A percentile compares a stretch with the other conserved stretches of the same genome.
These are phyloP conservation scores for Trypanosoma caninum DNA, from an alignment of 208 protist genomes.

Conservation along the genomic window DNA sequence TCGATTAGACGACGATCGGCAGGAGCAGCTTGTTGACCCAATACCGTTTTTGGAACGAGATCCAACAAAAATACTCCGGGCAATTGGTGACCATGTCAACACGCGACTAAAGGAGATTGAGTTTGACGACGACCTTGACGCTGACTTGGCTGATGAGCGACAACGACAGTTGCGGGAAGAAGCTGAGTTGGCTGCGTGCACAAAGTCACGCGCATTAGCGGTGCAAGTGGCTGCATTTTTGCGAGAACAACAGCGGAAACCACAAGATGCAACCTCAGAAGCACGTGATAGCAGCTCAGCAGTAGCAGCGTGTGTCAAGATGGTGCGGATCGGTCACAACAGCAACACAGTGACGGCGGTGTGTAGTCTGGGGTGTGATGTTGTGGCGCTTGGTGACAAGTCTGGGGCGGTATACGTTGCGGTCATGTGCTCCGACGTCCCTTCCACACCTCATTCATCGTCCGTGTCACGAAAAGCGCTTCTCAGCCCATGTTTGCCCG, in stretches of 20 bases:
- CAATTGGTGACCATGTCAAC: constrained; percentile 82
- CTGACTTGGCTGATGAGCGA: constrained; percentile 69
- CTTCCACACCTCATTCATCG: background rate
- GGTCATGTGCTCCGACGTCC: constrained; percentile 26
- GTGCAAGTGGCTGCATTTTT: constrained; percentile 41
- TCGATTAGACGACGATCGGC: background rate
- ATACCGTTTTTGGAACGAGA: constrained; percentile 9
- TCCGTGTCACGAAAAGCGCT: constrained; percentile 23
- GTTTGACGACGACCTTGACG: constrained; percentile 63
- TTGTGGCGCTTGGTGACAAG: constrained; percentile 85
- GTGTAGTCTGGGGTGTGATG: constrained; percentile 49
- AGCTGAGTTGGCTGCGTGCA: constrained; percentile 67
- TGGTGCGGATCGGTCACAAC: constrained; percentile 74
- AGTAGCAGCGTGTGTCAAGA: constrained; percentile 4
- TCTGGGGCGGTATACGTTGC: constrained; percentile 73
- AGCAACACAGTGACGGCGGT: constrained; percentile 84
- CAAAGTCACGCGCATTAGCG: constrained; percentile 64
- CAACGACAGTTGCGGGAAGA: constrained; percentile 74
- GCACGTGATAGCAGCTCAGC: background rate
- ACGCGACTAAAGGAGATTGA: constrained; percentile 59
- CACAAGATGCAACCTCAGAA: background rate
- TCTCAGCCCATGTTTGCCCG: constrained; percentile 55
- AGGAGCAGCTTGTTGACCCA: constrained; percentile 29
- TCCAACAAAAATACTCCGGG: constrained; percentile 29
- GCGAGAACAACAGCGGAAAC: constrained; percentile 10